Percentiles rank a stretch among this genome's conserved stretches.
Conservation (phyloP, 1,284 basidiomycete species). For the Malassezia equina region DNA sequence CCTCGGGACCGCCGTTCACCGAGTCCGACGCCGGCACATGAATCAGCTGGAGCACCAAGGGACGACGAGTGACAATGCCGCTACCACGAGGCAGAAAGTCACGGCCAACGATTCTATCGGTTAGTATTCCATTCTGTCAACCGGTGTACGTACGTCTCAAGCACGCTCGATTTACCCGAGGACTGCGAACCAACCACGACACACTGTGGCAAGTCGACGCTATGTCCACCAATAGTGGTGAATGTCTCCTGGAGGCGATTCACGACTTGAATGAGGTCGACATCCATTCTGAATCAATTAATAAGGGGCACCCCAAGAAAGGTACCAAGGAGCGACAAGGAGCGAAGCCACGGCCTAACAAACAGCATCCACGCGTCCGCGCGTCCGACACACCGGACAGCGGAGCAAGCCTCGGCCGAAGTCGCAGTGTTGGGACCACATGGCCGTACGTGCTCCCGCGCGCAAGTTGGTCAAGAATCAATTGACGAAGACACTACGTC, state of each 20-base stretch:
- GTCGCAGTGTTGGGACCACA: not conserved
- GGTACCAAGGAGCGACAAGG: not conserved
- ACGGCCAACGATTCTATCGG: slow-evolving; percentile 76
- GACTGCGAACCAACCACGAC: slow-evolving; percentile 97
- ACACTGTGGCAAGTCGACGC: slow-evolving; percentile 53
- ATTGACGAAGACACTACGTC: slow-evolving; percentile 3
- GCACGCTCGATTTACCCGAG: slow-evolving; percentile 90
- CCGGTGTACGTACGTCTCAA: slow-evolving; percentile 60
- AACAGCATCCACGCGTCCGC: not conserved
- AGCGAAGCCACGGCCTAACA: not conserved
- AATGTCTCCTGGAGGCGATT: slow-evolving; percentile 71
- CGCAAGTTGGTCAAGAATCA: not conserved
- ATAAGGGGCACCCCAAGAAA: not conserved
- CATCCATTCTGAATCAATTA: slow-evolving; percentile 29
- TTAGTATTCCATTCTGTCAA: not conserved
- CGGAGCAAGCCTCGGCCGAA: not conserved
- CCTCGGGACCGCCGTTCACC: slow-evolving; percentile 53
- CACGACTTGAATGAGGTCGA: slow-evolving; percentile 82
- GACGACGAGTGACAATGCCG: slow-evolving; percentile 97
- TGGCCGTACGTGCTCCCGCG: not conserved
- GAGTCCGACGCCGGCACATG: slow-evolving; percentile 56
- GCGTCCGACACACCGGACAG: not conserved
- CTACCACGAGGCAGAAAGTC: slow-evolving; percentile 97
- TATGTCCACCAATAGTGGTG: slow-evolving; percentile 50
- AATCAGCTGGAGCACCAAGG: slow-evolving; percentile 91